Conservation (phyloP, 805 yeast species). For the Dipodascopsis uninucleata region DNA sequence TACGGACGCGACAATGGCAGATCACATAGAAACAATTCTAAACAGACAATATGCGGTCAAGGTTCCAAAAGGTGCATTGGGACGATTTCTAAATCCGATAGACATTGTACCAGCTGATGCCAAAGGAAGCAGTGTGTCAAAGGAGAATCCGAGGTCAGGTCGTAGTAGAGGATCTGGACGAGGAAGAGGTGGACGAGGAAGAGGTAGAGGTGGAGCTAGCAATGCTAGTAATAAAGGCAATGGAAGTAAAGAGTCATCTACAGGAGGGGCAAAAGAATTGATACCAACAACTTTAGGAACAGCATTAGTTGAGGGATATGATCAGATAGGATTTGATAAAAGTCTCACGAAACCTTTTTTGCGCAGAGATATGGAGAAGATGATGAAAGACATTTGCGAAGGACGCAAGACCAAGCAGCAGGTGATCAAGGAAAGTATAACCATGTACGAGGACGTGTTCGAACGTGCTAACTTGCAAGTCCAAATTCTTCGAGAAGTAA, state of each 20-base stretch:
- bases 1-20: conserved; percentile 98
- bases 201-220: conserved; percentile 15
- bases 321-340: conserved; percentile 66
- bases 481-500: conserved; percentile 33
- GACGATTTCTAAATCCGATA: conserved; percentile 15
- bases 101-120: conserved; percentile 5
- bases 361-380: conserved; percentile 68
- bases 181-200: conserved; percentile 14
- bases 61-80: conserved; percentile 22
- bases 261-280: conserved; percentile 40
- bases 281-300: conserved; percentile 82
- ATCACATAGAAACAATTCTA: conserved; percentile 81
- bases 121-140: too few relatives aligned
- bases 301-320: conserved; percentile 85
- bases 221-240: conserved; percentile 9
- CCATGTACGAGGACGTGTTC: conserved; percentile 61
- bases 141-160: too few relatives aligned
- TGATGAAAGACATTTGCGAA: conserved; percentile 61
- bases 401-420: conserved; percentile 53
- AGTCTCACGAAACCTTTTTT: conserved; percentile 86
- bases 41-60: conserved; percentile 61
- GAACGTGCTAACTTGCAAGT: conserved; percentile 45
- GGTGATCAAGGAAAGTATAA: conserved; percentile 54
- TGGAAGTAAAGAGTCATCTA: conserved; percentile 11
- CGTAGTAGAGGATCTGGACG: conserved; percentile 6